phyloP scores from a whole-genome alignment of 2,329 filamentous ascomycete species.

The Paramyrothecium sp. region DNA sequence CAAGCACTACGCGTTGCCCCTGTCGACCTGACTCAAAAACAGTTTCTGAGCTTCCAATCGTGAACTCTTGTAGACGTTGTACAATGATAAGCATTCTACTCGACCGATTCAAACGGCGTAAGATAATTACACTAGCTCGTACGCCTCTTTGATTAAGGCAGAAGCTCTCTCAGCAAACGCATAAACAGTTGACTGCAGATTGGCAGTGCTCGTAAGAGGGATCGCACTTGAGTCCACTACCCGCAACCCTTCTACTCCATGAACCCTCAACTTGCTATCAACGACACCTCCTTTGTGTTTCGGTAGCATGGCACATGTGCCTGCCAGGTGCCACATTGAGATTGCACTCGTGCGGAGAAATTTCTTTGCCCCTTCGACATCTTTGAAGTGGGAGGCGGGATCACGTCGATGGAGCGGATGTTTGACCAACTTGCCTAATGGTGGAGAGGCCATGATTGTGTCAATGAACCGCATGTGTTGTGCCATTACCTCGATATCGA shows the following conservation, averaged over 20 bases:
- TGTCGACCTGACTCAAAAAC: no score
- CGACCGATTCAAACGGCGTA: no score
- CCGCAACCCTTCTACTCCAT: not conserved
- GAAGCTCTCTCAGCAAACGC: not conserved
- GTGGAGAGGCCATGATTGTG: constrained; percentile 13
- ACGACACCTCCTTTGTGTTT: not conserved
- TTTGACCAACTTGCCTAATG: not conserved
- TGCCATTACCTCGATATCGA: constrained; percentile 54
- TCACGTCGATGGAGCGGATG: not conserved
- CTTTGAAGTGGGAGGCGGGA: not conserved
- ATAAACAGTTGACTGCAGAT: not conserved
- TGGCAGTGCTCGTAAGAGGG: not conserved
- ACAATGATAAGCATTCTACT: no score
- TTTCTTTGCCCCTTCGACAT: not conserved
- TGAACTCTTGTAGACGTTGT: no score
- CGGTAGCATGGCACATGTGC: not conserved
- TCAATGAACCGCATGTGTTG: constrained; percentile 41
- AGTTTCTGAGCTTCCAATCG: no score
- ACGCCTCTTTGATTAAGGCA: not conserved
- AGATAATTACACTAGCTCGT: not conserved
- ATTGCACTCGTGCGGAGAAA: not conserved
- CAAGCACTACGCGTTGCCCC: no score
- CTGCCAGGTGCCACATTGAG: not conserved
- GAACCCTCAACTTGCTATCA: not conserved
- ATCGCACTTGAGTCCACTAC: not conserved